These are phyloP conservation scores for Naganishia cerealis DNA, from an alignment of 1,284 basidiomycete genomes.

Conservation along the genomic window DNA sequence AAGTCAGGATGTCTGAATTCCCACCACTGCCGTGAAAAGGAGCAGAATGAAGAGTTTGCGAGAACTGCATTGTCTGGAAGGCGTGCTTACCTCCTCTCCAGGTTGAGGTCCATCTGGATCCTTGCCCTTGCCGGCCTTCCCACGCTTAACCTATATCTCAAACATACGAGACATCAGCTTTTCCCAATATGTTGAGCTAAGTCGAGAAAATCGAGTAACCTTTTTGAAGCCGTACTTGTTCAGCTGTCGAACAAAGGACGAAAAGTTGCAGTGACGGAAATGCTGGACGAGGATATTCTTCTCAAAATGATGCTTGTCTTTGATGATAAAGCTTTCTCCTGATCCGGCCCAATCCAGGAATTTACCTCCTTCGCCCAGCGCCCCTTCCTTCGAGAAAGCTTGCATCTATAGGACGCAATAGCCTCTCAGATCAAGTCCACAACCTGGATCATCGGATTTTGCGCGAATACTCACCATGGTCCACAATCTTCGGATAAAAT, in stretches of 20 bases:
- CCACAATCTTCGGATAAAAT: constrained; percentile 24
- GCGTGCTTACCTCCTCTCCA: constrained; percentile 13
- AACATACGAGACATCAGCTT: background rate
- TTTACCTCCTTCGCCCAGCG: constrained; percentile 13
- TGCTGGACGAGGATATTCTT: constrained; percentile 84
- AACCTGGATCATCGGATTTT: constrained; percentile 59
- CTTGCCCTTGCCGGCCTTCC: constrained; percentile 68
- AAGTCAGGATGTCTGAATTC: constrained; percentile 95
- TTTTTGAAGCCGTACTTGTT: constrained; percentile 90
- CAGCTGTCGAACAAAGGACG: constrained; percentile 86
- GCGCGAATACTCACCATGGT: constrained; percentile 15
- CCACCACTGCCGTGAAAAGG: constrained; percentile 67
- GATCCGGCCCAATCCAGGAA: constrained; percentile 75
- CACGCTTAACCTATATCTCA: constrained; percentile 11
- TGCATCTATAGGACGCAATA: constrained; percentile 55
- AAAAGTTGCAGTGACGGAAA: constrained; percentile 97
- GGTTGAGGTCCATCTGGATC: constrained; percentile 20
- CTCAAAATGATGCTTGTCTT: constrained; percentile 98
- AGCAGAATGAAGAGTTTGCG: background rate
- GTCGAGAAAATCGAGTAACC: constrained; percentile 34
- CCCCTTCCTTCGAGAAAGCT: constrained; percentile 20
- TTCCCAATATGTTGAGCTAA: background rate
- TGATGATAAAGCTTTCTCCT: constrained; percentile 90
- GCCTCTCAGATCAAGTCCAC: constrained; percentile 73
- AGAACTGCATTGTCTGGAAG: constrained; percentile 6